These are phyloP conservation scores for Neurospora tetrasperma DNA, from an alignment of 495 filamentous ascomycete genomes.

Conservation along the genomic window DNA sequence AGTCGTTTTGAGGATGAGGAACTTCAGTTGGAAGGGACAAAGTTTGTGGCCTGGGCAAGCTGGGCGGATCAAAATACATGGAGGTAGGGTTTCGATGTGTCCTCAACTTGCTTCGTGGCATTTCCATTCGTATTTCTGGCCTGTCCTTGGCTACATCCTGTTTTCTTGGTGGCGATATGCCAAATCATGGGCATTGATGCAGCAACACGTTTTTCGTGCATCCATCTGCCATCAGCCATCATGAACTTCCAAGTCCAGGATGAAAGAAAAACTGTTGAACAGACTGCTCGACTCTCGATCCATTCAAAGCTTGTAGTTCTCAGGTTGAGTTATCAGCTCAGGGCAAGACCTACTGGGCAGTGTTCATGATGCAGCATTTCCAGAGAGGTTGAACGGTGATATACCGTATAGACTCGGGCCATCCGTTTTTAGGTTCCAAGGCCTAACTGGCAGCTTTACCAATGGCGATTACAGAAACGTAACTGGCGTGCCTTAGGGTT, in stretches of 20 bases:
- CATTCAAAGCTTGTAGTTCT: neutral
- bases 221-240: neutral
- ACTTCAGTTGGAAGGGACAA: neutral
- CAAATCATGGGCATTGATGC: neutral
- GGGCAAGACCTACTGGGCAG: too few relatives aligned
- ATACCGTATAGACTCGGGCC: too few relatives aligned
- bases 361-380: too few relatives aligned
- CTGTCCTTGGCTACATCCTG: neutral
- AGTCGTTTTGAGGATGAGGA: neutral
- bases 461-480: too few relatives aligned
- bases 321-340: neutral
- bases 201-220: neutral
- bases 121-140: neutral
- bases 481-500: too few relatives aligned
- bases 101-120: neutral
- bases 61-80: too few relatives aligned
- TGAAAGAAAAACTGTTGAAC: too few relatives aligned
- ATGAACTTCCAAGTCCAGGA: neutral
- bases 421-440: too few relatives aligned
- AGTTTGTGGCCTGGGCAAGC: neutral
- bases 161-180: neutral
- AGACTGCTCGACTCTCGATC: neutral
- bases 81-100: neutral
- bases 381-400: neutral
- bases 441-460: too few relatives aligned